Percentiles rank a stretch among this genome's conserved stretches.
phyloP scores from a whole-genome alignment of 1,284 basidiomycete species.

The Fomitopsis pinicola region DNA sequence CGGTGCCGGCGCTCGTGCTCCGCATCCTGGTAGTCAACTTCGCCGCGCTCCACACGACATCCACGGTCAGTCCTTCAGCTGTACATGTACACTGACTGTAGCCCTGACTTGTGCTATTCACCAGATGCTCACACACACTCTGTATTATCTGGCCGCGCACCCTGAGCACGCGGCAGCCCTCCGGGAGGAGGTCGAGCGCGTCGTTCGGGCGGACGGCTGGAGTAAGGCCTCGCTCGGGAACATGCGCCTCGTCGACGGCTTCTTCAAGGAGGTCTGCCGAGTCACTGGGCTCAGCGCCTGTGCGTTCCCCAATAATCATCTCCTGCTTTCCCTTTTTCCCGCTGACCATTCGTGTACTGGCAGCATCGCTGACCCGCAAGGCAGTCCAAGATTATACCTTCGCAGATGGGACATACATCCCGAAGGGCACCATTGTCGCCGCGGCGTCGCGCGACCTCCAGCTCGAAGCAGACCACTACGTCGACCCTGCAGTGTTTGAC shows the following conservation, averaged over 20 bases:
- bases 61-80: constrained; percentile 27
- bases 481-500: constrained; percentile 35
- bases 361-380: constrained; percentile 17
- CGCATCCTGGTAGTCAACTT: constrained; percentile 42
- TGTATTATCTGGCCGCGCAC: constrained; percentile 38
- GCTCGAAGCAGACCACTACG: constrained; percentile 36
- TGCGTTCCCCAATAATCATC: constrained; percentile 7
- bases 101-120: background rate
- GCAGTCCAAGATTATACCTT: constrained; percentile 32
- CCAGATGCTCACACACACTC: constrained; percentile 22
- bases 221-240: constrained; percentile 38
- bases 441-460: constrained; percentile 38
- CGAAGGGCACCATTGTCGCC: constrained; percentile 37
- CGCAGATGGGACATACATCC: constrained; percentile 38
- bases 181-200: constrained; percentile 39
- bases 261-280: constrained; percentile 44
- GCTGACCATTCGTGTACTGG: constrained; percentile 9
- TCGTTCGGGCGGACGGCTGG: constrained; percentile 39
- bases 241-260: constrained; percentile 48
- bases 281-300: constrained; percentile 23
- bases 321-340: constrained; percentile 14
- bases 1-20: constrained; percentile 28
- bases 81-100: background rate
- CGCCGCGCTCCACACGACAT: constrained; percentile 36
- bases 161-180: constrained; percentile 36